phyloP scores from a whole-genome alignment of 2,329 filamentous ascomycete species.

The Colletotrichum theobromicola region DNA sequence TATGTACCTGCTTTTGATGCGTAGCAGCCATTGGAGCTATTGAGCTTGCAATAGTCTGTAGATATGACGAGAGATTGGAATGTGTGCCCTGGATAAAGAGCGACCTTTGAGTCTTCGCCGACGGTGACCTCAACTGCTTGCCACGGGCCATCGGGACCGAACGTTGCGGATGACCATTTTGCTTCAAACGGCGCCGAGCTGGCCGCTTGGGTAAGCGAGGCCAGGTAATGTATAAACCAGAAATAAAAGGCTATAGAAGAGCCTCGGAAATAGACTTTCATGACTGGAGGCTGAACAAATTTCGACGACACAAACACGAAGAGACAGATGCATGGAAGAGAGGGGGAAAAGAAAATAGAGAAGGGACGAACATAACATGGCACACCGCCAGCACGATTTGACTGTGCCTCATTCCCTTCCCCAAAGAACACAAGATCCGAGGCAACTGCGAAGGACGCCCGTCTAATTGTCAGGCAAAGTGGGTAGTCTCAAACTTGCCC shows the following conservation, averaged over 20 bases:
- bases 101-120: slow-evolving; percentile 26
- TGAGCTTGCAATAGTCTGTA: slow-evolving; percentile 31
- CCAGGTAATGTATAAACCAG: background rate
- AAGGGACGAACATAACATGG: background rate
- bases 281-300: background rate
- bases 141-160: slow-evolving; percentile 41
- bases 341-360: background rate
- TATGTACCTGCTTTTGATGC: slow-evolving; percentile 31
- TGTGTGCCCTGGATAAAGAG: slow-evolving; percentile 33
- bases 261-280: background rate
- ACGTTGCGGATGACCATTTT: slow-evolving; percentile 30
- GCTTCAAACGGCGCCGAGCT: slow-evolving; percentile 23
- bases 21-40: slow-evolving; percentile 26
- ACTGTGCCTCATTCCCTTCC: background rate
- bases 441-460: background rate
- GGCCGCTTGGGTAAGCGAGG: background rate
- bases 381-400: background rate
- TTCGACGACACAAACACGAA: background rate
- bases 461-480: background rate
- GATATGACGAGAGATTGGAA: slow-evolving; percentile 31
- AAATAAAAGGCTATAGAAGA: background rate
- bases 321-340: background rate
- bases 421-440: background rate
- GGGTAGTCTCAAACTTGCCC: background rate
- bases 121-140: slow-evolving; percentile 31